Conservation (phyloP, 2,329 filamentous ascomycete species). For the Parascedosporium putredinis region DNA sequence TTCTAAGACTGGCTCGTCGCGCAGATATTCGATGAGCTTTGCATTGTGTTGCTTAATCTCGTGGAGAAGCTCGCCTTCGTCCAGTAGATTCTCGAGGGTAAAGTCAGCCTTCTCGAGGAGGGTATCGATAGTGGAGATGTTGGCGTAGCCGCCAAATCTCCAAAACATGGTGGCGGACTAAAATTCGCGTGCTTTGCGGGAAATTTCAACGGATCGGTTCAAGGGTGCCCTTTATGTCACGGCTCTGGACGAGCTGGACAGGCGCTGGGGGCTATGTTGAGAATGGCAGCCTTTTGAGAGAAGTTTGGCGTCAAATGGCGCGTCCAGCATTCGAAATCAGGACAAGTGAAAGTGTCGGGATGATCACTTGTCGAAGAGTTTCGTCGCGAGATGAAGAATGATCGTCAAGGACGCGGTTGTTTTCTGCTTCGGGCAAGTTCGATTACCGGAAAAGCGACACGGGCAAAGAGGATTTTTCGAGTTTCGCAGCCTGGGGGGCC, state of each 20-base stretch:
- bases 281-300: not conserved
- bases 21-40: constrained; percentile 91
- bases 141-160: constrained; percentile 98
- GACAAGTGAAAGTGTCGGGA: not conserved
- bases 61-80: constrained; percentile 92
- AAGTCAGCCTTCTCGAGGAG: constrained; percentile 96
- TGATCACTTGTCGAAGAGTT: not conserved
- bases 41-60: constrained; percentile 98
- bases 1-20: constrained; percentile 76
- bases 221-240: constrained; percentile 16
- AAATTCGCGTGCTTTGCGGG: constrained; percentile 16
- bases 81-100: constrained; percentile 87
- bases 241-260: constrained; percentile 19
- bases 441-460: not conserved
- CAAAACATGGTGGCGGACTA: constrained; percentile 75
- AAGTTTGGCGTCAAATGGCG: not conserved
- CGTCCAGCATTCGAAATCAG: constrained; percentile 8
- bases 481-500: constrained; percentile 1
- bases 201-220: not conserved
- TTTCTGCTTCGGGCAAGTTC: not conserved
- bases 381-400: not conserved
- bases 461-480: not conserved
- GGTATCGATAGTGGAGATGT: constrained; percentile 90
- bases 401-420: not conserved
- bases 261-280: not conserved